These are phyloP conservation scores for Myxozyma lipomycoides DNA, from an alignment of 805 yeast genomes.

Conservation along the genomic window DNA sequence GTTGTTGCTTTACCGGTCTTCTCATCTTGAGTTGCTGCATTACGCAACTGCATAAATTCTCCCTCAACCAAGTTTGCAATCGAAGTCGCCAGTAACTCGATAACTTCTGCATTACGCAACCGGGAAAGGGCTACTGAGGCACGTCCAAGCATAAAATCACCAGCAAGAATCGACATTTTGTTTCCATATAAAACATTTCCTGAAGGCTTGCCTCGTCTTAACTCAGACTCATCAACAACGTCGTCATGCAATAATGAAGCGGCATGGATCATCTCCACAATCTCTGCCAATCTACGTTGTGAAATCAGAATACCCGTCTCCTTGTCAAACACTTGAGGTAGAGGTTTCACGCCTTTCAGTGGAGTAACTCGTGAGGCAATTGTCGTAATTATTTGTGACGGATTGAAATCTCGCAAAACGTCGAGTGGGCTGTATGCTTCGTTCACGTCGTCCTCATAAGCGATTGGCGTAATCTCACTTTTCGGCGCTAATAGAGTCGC, in stretches of 20 bases:
- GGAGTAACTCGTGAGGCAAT: conserved; percentile 36
- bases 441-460: conserved; percentile 32
- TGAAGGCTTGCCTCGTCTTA: conserved; percentile 83
- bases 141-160: conserved; percentile 90
- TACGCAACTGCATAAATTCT: conserved; percentile 96
- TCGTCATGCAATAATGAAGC: conserved; percentile 95
- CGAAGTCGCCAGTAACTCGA: conserved; percentile 89
- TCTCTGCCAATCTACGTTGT: conserved; percentile 92
- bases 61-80: conserved; percentile 98
- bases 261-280: conserved; percentile 97
- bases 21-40: conserved; percentile 59
- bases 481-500: conserved; percentile 53
- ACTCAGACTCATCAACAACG: conserved; percentile 83
- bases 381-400: conserved; percentile 40
- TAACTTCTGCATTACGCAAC: conserved; percentile 92
- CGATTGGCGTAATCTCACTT: not conserved
- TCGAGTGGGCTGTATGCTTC: conserved; percentile 68
- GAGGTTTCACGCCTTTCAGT: not conserved
- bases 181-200: conserved; percentile 94
- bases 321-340: conserved; percentile 3
- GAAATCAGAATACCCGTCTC: conserved; percentile 71
- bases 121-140: conserved; percentile 96
- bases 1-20: conserved; percentile 52
- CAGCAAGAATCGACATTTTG: conserved; percentile 96
- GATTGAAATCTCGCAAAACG: conserved; percentile 84